phyloP scores from a whole-genome alignment of 805 yeast species.

The Candida morakotiae region DNA sequence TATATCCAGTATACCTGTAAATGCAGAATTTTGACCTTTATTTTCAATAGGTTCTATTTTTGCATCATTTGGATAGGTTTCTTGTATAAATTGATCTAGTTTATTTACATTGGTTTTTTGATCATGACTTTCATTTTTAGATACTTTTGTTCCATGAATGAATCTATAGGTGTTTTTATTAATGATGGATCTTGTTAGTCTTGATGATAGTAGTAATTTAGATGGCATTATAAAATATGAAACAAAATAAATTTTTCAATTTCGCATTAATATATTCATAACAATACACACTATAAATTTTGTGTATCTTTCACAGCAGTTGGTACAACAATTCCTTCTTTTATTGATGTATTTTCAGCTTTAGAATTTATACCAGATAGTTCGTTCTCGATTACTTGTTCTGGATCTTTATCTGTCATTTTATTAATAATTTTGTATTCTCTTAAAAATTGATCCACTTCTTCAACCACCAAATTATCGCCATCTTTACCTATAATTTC shows the following conservation, averaged over 20 bases:
- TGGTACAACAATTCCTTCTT: slow-evolving; percentile 4
- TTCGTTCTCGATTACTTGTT: neutral
- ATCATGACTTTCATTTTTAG: neutral
- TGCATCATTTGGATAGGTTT: slow-evolving; percentile 1
- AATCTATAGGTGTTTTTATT: neutral
- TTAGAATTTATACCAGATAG: neutral
- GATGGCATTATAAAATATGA: neutral
- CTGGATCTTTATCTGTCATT: neutral
- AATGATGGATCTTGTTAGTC: neutral
- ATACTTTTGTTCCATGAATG: neutral
- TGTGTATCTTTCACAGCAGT: neutral
- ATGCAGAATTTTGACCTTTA: neutral
- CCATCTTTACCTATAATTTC: slow-evolving; percentile 14
- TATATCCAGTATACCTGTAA: neutral
- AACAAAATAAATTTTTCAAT: neutral
- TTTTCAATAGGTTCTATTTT: neutral
- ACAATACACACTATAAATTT: neutral
- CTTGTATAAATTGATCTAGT: slow-evolving; percentile 7
- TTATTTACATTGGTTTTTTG: slow-evolving; percentile 5
- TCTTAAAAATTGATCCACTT: slow-evolving; percentile 10
- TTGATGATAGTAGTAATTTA: neutral
- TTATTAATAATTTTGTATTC: slow-evolving; percentile 7
- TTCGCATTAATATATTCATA: neutral
- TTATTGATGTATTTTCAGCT: slow-evolving; percentile 2
- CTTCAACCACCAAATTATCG: slow-evolving; percentile 9